Base-by-base conservation (phyloP, 2,329 filamentous ascomycete species). In the Cladosporium sp. region DNA sequence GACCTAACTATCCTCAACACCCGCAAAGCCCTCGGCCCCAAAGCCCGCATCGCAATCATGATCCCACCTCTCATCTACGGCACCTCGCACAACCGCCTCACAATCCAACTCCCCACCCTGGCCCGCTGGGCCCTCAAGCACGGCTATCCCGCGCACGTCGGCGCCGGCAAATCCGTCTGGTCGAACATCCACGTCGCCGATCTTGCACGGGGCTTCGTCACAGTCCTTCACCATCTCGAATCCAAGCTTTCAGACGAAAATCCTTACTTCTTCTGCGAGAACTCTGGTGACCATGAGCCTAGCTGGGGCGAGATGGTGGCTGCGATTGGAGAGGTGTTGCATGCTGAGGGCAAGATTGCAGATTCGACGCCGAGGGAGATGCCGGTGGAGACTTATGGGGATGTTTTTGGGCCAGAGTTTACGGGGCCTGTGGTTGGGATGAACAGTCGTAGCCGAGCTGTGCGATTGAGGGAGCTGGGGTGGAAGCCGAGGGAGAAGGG, bases 231-330 rank as follows among this genome's bases (percentile, higher is more conserved):
- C 68, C 76, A 78, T 65, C 72, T 84, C 21, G 82, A 84, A 65
- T 39, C 21, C 0, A 69, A 8, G 4, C 25, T 28, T 4, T 32
- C 51, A 8, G 71, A 78, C 8, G 66, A 79, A 34, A 82, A 84
- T 66, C 81, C 81, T 7, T 85, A 84, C 70, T 84, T 79, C 70
- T 84, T 84, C 74, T 80, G 77, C 72, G 82, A 84, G 70, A 75
- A 78, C 25, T 71, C 71, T 1, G 69, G 68, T 13, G 79, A 79
- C 25, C 58, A 75, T 10, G 81, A 84, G 68, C 75, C 77, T 14
- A 79, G 78, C 25, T 84, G 81, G 81, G 70, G 70, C 21, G 78
- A 80, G 6, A 72, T 78, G 14, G 79, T 80, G 0, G 69, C 66
- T 5, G 68, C 73, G 2, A 79, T 83, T 65, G 81, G 79, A 1